phyloP scores from a whole-genome alignment of 768 basidiomycete genomes.

The Auricularia sp. region DNA sequence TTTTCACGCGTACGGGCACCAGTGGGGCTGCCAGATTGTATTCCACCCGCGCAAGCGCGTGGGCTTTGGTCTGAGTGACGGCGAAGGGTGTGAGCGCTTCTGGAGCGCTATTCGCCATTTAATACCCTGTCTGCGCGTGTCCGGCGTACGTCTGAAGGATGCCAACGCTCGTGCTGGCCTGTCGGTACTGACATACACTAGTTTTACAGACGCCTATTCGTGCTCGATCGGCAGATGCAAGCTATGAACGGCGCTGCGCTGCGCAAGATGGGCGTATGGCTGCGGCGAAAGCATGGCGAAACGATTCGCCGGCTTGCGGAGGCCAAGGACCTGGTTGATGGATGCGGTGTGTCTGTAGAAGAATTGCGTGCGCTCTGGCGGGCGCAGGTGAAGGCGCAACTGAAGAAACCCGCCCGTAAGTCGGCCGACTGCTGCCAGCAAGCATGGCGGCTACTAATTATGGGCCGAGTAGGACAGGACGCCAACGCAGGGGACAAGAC shows the following conservation, averaged over 20 bases:
- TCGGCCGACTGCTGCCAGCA: neutral
- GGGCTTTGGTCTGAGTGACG: slow-evolving; percentile 8
- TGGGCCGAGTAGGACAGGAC: neutral
- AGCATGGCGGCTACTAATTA: no score
- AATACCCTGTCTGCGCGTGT: slow-evolving; percentile 1
- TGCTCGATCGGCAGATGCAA: neutral
- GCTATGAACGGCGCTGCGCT: no score
- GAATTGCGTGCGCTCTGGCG: neutral
- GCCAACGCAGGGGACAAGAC: neutral
- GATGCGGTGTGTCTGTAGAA: neutral
- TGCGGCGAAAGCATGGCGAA: neutral
- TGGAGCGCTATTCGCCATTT: slow-evolving; percentile 3
- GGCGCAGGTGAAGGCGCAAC: neutral
- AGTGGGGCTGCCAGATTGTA: slow-evolving; percentile 27
- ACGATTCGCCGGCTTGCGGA: neutral
- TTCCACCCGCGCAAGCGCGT: slow-evolving; percentile 22
- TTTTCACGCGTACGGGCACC: slow-evolving; percentile 31
- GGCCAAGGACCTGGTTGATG: neutral
- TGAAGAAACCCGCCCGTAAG: neutral
- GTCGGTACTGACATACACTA: neutral
- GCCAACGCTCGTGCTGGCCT: no score
- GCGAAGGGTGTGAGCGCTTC: slow-evolving; percentile 4
- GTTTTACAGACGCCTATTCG: neutral
- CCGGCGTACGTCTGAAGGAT: no score
- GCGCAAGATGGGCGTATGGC: neutral